Evolutionary conservation across 129 eudicot species (phyloP).

Genomic region (Smallanthus sonchifolius): DNA sequence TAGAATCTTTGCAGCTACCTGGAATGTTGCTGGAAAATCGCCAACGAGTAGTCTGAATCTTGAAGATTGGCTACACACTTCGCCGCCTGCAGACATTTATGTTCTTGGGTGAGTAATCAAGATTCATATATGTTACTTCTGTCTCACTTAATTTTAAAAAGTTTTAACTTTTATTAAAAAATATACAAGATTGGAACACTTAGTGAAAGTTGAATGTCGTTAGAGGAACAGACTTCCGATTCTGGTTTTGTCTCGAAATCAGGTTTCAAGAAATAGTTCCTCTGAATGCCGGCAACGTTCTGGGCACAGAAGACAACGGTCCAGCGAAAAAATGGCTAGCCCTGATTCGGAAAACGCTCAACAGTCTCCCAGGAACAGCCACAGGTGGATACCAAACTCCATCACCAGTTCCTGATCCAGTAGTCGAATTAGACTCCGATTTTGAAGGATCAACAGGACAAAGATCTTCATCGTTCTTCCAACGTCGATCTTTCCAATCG

Average conservation of each 20-base stretch:
- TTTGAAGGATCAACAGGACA: conserved; percentile 69
- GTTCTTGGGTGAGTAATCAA: conserved; percentile 79
- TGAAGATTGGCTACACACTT: conserved; percentile 93
- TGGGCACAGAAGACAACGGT: conserved; percentile 92
- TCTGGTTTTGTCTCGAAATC: background rate
- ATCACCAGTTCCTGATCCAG: conserved; percentile 70
- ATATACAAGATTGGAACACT: no score
- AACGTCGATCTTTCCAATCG: conserved; percentile 79
- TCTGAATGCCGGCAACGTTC: conserved; percentile 87
- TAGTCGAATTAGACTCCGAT: conserved; percentile 75
- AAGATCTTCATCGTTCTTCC: conserved; percentile 56
- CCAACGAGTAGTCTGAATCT: conserved; percentile 74
- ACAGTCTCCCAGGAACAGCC: conserved; percentile 67
- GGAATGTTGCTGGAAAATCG: conserved; percentile 98
- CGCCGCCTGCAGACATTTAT: conserved; percentile 92
- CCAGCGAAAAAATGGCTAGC: conserved; percentile 94
- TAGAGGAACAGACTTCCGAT: no score
- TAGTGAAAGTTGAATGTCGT: no score
- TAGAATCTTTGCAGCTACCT: conserved; percentile 92
- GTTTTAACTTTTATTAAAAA: no score
- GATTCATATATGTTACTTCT: no score
- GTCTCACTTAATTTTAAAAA: no score
- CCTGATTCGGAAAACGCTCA: conserved; percentile 68
- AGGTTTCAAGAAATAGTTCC: conserved; percentile 99
- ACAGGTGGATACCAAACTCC: conserved; percentile 62